A percentile compares a stretch with the other conserved stretches of the same genome.
Evolutionary conservation across 116 monocot species (phyloP).

Genomic region (Posidonia oceanica): DNA sequence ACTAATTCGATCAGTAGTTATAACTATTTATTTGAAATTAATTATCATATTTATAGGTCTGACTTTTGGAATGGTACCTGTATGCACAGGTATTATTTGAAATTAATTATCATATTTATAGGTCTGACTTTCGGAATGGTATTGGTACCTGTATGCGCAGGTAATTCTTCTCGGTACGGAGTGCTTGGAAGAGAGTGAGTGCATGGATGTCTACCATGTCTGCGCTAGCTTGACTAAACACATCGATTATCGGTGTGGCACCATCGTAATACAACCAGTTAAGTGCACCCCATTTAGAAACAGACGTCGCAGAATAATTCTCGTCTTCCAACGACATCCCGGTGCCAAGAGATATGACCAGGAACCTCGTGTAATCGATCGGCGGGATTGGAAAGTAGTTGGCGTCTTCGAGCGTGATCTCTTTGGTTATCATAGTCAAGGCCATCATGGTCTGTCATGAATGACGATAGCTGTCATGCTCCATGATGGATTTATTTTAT

Average conservation of each 20-base stretch:
- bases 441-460: constrained; percentile 26
- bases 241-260: constrained; percentile 15
- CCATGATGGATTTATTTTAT: no score
- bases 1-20: neutral
- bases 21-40: neutral
- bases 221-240: constrained; percentile 9
- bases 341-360: constrained; percentile 41
- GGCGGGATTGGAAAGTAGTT: constrained; percentile 32
- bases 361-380: constrained; percentile 22
- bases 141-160: constrained; percentile 44
- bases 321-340: constrained; percentile 17
- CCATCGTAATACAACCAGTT: constrained; percentile 11
- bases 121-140: no score
- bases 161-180: constrained; percentile 23
- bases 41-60: no score
- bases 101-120: neutral
- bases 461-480: no score
- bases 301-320: constrained; percentile 9
- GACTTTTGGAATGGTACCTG: constrained; percentile 19
- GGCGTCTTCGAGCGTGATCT: constrained; percentile 15
- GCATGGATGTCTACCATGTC: constrained; percentile 40
- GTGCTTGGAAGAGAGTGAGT: constrained; percentile 28
- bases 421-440: constrained; percentile 21
- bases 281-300: constrained; percentile 19
- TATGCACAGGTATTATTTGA: constrained; percentile 21